Evolutionary conservation across 1,284 basidiomycete genomes (phyloP).

Genomic region (Sporisorium reilianum): DNA sequence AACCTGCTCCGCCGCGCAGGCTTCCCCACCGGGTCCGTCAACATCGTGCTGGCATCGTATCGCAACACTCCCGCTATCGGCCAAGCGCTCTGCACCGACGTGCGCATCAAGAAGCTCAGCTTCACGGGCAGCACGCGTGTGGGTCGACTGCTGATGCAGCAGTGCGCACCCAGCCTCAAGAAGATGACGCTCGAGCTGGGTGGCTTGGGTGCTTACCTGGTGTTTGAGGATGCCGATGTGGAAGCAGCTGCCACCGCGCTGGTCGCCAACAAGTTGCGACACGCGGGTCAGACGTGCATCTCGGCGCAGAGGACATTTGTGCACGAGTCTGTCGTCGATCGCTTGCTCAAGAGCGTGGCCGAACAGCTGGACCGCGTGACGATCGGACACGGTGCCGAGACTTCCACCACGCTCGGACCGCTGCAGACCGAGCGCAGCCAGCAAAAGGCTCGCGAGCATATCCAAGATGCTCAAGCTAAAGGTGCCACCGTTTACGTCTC

Average conservation of each 20-base stretch:
- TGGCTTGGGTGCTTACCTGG: conserved; percentile 92
- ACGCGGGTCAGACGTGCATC: conserved; percentile 89
- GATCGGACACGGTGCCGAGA: conserved; percentile 88
- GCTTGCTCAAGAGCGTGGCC: conserved; percentile 83
- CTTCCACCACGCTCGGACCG: conserved; percentile 84
- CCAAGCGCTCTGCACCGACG: conserved; percentile 73
- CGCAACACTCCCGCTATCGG: conserved; percentile 79
- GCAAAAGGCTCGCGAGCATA: conserved; percentile 87
- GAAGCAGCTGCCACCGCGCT: conserved; percentile 89
- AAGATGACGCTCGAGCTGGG: conserved; percentile 75
- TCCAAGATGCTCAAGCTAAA: conserved; percentile 83
- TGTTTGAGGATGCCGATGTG: conserved; percentile 95
- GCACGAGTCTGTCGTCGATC: conserved; percentile 78
- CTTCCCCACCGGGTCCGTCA: conserved; percentile 92
- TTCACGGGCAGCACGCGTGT: conserved; percentile 93
- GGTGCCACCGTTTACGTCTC: conserved; percentile 85
- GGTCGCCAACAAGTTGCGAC: conserved; percentile 89
- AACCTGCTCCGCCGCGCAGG: conserved; percentile 88
- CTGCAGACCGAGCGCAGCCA: conserved; percentile 88
- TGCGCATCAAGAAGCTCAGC: conserved; percentile 85
- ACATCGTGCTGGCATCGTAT: conserved; percentile 87
- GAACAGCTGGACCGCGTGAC: conserved; percentile 89
- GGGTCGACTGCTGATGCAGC: conserved; percentile 87
- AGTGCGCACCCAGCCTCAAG: conserved; percentile 88
- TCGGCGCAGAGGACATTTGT: conserved; percentile 73